Percentiles rank a stretch among this genome's conserved stretches.
Evolutionary conservation across 306 rosid species (phyloP).

Genomic region (Rubus idaeus): DNA sequence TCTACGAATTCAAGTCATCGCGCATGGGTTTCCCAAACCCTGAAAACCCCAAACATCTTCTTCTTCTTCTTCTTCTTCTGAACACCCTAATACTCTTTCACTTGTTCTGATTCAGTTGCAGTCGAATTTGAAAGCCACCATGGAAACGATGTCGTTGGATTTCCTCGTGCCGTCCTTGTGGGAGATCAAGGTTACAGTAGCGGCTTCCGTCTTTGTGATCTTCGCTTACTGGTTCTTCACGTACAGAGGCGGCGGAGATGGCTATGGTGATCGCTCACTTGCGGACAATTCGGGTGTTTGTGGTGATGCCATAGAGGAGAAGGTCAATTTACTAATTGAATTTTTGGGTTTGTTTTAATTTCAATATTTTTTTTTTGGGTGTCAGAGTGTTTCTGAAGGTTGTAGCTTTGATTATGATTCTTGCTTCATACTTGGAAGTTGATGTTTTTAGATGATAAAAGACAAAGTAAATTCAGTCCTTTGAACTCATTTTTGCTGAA

Average conservation of each 20-base stretch:
- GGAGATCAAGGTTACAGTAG: constrained; percentile 84
- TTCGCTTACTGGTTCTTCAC: constrained; percentile 67
- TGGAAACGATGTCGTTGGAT: constrained; percentile 55
- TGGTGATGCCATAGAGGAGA: constrained; percentile 35
- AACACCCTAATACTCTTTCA: not conserved
- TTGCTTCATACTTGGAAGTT: not conserved
- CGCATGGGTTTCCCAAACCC: constrained; percentile 43
- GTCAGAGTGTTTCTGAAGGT: not conserved
- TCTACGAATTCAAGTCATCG: constrained; percentile 15
- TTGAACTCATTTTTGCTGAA: not conserved
- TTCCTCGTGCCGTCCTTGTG: constrained; percentile 70
- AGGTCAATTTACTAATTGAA: constrained; percentile 41
- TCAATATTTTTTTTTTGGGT: not conserved
- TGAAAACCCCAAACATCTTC: constrained; percentile 37
- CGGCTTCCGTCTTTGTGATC: constrained; percentile 66
- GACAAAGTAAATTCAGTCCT: not conserved
- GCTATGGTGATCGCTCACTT: constrained; percentile 45
- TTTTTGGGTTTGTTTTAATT: not conserved
- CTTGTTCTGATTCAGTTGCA: not conserved
- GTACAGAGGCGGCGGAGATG: constrained; percentile 29
- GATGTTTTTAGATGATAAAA: not conserved
- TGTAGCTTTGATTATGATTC: constrained; percentile 10
- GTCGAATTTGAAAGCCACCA: constrained; percentile 16
- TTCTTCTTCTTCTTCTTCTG: too few species aligned
- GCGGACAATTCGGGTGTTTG: constrained; percentile 39